Base-by-base conservation (phyloP, 257 asterid species). In the Solanum pimpinellifolium region DNA sequence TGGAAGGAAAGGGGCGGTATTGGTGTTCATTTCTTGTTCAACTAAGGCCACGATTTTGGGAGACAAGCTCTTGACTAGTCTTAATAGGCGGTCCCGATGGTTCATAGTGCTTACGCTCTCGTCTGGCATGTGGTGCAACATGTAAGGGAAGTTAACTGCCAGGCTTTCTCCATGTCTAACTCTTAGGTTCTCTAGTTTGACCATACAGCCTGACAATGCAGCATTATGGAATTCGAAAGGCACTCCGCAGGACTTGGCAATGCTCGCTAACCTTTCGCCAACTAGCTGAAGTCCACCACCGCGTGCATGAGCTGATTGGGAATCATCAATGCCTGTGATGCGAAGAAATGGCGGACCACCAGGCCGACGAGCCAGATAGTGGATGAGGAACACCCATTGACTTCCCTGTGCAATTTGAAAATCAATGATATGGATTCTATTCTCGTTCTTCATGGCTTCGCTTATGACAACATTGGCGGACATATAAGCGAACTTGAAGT, bases 41-140 rank as follows among this genome's bases (percentile, higher is more conserved):
- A 93, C 92, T 14, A 96, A 92, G 39, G 98, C 90, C 78, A 96
- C 95, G 6, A 95, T 92, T 83, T 94, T 96, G 5, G 99, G 99
- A 1, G 96, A 94, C 91, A 96, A 83, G 88, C 94, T 91, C 88
- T 93, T 94, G 14, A 95, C 94, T 3, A 96, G 90, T 52, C 97
- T 86, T 7, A 96, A 93, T 29, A 96, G 93, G 15, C 99, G 93
- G 89, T 96, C 99, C 1, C 99, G 89, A 46, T 94, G 99, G 68
- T 96, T 96, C 42, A 81, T 37, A 4, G 98, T 94, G 92, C 91
- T 94, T 65, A 96, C 98, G 1, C 98, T 94, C 95, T 96, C 98
- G n/a, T 96, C 99, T 10, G 99, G 99, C 95, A 96, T 92, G 95
- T 96, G 99, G 90, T 96, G 99, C 85, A 96, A 88, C 87, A 95